phyloP scores from a whole-genome alignment of 768 basidiomycete species.

The Naematelia encephala region DNA sequence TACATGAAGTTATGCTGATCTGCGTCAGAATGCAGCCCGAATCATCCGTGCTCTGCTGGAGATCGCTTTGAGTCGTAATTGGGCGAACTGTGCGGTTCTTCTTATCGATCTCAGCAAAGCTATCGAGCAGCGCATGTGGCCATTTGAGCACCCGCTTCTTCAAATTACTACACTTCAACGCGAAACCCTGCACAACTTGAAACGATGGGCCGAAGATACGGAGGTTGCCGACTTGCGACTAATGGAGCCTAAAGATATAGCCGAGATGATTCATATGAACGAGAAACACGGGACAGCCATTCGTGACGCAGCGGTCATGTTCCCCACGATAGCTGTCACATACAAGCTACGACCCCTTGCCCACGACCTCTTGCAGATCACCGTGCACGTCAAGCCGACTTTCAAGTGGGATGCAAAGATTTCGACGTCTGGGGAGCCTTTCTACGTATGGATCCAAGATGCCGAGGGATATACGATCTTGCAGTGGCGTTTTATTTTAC shows the following conservation, averaged over 20 bases:
- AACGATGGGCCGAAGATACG: constrained; percentile 77
- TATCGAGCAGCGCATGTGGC: constrained; percentile 88
- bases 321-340: constrained; percentile 68
- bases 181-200: constrained; percentile 73
- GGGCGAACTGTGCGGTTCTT: constrained; percentile 74
- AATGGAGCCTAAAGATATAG: constrained; percentile 67
- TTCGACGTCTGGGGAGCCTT: constrained; percentile 76
- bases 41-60: constrained; percentile 93
- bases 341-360: constrained; percentile 76
- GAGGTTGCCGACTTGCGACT: constrained; percentile 67
- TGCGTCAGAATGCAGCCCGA: constrained; percentile 70
- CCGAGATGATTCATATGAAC: constrained; percentile 78
- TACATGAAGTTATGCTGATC: background rate
- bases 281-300: constrained; percentile 77
- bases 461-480: constrained; percentile 74
- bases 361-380: constrained; percentile 75
- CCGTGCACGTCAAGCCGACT: constrained; percentile 60
- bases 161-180: constrained; percentile 70
- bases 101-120: constrained; percentile 91
- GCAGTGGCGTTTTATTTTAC: constrained; percentile 68
- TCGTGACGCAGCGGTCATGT: constrained; percentile 72
- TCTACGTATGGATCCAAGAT: constrained; percentile 96
- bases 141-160: constrained; percentile 82
- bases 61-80: constrained; percentile 87
- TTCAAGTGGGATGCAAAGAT: constrained; percentile 78